Evolutionary conservation across 441 rosid species (phyloP).

Genomic region (Croton laevigatus): DNA sequence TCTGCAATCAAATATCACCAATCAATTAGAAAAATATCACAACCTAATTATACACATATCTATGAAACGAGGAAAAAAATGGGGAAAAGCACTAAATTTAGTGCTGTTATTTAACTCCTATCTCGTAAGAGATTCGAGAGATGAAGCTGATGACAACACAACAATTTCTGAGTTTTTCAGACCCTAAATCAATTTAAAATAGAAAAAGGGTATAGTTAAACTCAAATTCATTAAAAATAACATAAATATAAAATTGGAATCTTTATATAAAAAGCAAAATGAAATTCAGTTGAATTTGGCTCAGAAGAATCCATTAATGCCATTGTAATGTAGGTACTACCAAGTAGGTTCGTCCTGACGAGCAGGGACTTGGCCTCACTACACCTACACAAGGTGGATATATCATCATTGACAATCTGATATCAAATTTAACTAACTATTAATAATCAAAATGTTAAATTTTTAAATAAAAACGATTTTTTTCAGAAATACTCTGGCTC

Average conservation of each 20-base stretch:
- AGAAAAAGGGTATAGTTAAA: constrained; percentile 40
- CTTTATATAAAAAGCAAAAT: neutral
- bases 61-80: neutral
- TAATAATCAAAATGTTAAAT: no score
- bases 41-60: neutral
- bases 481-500: constrained; percentile 31
- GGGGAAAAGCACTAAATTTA: neutral
- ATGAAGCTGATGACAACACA: constrained; percentile 31
- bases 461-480: neutral
- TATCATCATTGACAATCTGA: constrained; percentile 30
- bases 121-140: neutral
- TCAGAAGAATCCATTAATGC: constrained; percentile 40
- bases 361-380: constrained; percentile 63
- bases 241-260: neutral
- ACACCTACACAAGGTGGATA: constrained; percentile 44
- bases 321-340: constrained; percentile 43
- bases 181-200: constrained; percentile 15
- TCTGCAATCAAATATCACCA: neutral
- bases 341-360: constrained; percentile 68
- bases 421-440: no score
- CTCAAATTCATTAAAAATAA: constrained; percentile 14
- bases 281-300: neutral
- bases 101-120: constrained; percentile 23
- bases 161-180: constrained; percentile 21
- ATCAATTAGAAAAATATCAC: neutral